phyloP scores from a whole-genome alignment of 495 filamentous ascomycete species.

The Darksidea phi region DNA sequence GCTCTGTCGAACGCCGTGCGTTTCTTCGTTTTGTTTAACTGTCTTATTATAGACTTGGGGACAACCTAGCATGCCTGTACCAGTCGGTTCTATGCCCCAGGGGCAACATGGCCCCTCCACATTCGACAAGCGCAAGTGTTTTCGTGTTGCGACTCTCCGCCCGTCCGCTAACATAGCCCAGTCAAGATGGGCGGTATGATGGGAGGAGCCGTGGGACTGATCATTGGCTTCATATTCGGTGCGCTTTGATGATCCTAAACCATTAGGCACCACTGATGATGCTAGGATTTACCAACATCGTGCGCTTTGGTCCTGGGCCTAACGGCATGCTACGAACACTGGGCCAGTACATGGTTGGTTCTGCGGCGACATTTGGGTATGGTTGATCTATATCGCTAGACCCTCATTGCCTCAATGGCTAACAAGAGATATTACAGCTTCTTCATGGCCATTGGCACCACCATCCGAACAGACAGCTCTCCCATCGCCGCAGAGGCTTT shows the following conservation, averaged over 20 bases:
- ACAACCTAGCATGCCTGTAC: conserved; percentile 62
- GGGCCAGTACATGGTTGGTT: conserved; percentile 97
- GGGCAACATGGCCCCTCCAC: conserved; percentile 67
- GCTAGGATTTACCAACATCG: conserved; percentile 84
- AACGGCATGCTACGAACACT: conserved; percentile 91
- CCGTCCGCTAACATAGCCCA: conserved; percentile 46
- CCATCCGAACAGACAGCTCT: conserved; percentile 82
- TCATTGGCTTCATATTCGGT: conserved; percentile 99
- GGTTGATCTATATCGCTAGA: conserved; percentile 30
- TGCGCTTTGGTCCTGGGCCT: conserved; percentile 87
- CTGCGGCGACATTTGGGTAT: conserved; percentile 94
- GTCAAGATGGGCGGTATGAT: conserved; percentile 98
- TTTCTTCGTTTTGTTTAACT: conserved; percentile 7
- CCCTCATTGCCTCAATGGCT: conserved; percentile 20
- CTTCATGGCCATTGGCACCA: conserved; percentile 98
- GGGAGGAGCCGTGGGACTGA: conserved; percentile 89
- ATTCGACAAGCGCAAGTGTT: conserved; percentile 80
- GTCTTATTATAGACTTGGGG: conserved; percentile 8
- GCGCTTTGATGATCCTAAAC: conserved; percentile 29
- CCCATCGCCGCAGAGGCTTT: conserved; percentile 63
- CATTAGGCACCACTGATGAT: conserved; percentile 14
- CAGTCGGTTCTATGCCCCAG: conserved; percentile 52
- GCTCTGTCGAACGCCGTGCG: conserved; percentile 2
- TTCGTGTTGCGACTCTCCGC: neutral
- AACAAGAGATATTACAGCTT: conserved; percentile 58